Evolutionary conservation across 2,329 filamentous ascomycete genomes (phyloP), one percentile per base, ranked within the genome.

Genomic region (Paraphaeosphaeria minitans): DNA sequence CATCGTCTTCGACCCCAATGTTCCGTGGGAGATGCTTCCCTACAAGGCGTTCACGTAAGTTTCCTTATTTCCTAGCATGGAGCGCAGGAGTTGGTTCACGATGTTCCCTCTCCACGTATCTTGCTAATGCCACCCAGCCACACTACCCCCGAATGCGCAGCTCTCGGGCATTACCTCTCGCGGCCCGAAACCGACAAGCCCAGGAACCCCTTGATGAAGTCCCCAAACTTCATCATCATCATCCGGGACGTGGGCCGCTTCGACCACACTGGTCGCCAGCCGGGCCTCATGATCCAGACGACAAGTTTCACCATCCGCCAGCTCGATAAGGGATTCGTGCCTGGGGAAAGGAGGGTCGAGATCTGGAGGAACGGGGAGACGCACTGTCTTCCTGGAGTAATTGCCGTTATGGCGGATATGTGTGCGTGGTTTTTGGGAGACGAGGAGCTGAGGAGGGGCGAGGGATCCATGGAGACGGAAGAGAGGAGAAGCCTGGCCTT

Each of bases 341-440:
- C 24, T 10, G 50, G 50, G 3, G 22, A 42, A 24, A 16, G 50
- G 12, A 53, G 21, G 31, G 50, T 53, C 8, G 50, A 53, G 22
- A 43, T 53, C 19, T 53, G 37, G 37, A 14, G 50, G 5, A 42
- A 42, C 39, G 50, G 50, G 4, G 50, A 43, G 50, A 42, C 35
- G 4, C 14, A 21, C 9, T 37, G 42, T 8, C 7, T 53, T 6
- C n/a, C 10, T n/a, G 50, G 39, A 2, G 2, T 53, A 9, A 24
- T 53, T 14, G 50, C 14, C 24, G 22, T 53, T 9, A 14, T 31
- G 24, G 39, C 37, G 24, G 50, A 53, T 22, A 37, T 33, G 22
- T 31, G 37, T 14, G 50, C 2, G 24, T 53, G 50, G 50, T 31
- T 53, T 22, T 13, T 53, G 37, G 50, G 50, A 3, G 50, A 53